phyloP scores from a whole-genome alignment of 352 stramenopile species.

The Phytophthora cactorum region DNA sequence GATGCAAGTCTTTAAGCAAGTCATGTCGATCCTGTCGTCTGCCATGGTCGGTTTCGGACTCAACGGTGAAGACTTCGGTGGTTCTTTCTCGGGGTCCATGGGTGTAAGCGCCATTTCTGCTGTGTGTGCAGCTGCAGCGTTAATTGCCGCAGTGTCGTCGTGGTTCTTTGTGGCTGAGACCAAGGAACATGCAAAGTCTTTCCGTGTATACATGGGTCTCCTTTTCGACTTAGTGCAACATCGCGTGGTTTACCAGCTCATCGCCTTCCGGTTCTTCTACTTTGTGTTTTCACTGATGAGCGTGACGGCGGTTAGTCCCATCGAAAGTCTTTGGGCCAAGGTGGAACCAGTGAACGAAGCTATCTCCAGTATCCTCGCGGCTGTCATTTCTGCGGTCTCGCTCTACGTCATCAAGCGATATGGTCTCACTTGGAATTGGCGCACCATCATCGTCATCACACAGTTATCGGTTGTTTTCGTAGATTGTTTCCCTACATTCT shows the following conservation, averaged over 20 bases:
- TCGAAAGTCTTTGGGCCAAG: constrained; percentile 47
- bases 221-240: constrained; percentile 55
- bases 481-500: constrained; percentile 47
- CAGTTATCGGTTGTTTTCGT: constrained; percentile 44
- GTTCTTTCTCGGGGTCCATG: constrained; percentile 54
- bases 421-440: constrained; percentile 55
- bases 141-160: constrained; percentile 35
- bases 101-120: constrained; percentile 49
- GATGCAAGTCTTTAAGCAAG: constrained; percentile 47
- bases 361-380: constrained; percentile 38
- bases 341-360: constrained; percentile 51
- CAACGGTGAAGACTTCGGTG: constrained; percentile 54
- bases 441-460: constrained; percentile 44
- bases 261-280: constrained; percentile 53
- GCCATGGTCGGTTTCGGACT: constrained; percentile 63
- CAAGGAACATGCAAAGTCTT: constrained; percentile 24
- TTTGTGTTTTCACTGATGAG: constrained; percentile 46
- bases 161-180: constrained; percentile 54
- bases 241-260: constrained; percentile 54
- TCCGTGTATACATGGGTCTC: constrained; percentile 21
- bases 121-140: constrained; percentile 35
- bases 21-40: constrained; percentile 49
- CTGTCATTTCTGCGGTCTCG: constrained; percentile 33
- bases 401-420: constrained; percentile 45
- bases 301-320: constrained; percentile 36